A percentile compares a stretch with the other conserved stretches of the same genome.
These are phyloP conservation scores for Teunomyces atbi DNA, from an alignment of 805 yeast genomes.

Conservation along the genomic window DNA sequence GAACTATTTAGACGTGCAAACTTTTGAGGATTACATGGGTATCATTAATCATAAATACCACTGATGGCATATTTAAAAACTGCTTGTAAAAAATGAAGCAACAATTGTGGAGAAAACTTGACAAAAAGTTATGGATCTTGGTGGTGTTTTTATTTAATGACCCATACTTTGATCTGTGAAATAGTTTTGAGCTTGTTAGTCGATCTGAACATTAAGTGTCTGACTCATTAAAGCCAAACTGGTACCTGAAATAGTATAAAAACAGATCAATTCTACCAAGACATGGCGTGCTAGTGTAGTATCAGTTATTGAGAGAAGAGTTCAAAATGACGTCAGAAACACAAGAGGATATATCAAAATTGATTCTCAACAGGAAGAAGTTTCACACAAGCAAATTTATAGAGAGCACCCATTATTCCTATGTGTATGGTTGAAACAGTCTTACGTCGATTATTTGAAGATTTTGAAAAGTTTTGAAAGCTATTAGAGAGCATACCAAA, in stretches of 20 bases:
- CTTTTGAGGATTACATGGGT: constrained; percentile 36
- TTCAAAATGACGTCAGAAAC: constrained; percentile 19
- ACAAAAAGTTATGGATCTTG: constrained; percentile 18
- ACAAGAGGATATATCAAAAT: constrained; percentile 21
- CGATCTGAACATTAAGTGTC: constrained; percentile 25
- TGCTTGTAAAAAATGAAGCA: constrained; percentile 24
- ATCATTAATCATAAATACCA: constrained; percentile 38
- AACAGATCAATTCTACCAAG: constrained; percentile 18
- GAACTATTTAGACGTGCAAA: constrained; percentile 37
- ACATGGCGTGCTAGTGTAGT: constrained; percentile 14
- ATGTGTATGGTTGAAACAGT: constrained; percentile 25
- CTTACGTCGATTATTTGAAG: constrained; percentile 7
- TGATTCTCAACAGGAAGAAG: constrained; percentile 16
- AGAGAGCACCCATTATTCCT: constrained; percentile 29
- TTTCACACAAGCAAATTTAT: constrained; percentile 17
- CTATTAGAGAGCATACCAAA: constrained; percentile 3
- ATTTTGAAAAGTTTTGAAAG: constrained; percentile 1
- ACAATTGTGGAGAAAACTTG: constrained; percentile 27
- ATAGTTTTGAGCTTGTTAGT: constrained; percentile 28
- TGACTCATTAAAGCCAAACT: constrained; percentile 22
- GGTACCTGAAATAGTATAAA: constrained; percentile 26
- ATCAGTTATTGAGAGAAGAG: constrained; percentile 15
- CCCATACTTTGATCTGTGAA: constrained; percentile 38
- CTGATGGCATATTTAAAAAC: constrained; percentile 30
- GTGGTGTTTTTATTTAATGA: constrained; percentile 21